Evolutionary conservation across 306 rosid genomes (phyloP), one percentile per base, ranked within the genome.

Genomic region (Ammopiptanthus mongolicus): DNA sequence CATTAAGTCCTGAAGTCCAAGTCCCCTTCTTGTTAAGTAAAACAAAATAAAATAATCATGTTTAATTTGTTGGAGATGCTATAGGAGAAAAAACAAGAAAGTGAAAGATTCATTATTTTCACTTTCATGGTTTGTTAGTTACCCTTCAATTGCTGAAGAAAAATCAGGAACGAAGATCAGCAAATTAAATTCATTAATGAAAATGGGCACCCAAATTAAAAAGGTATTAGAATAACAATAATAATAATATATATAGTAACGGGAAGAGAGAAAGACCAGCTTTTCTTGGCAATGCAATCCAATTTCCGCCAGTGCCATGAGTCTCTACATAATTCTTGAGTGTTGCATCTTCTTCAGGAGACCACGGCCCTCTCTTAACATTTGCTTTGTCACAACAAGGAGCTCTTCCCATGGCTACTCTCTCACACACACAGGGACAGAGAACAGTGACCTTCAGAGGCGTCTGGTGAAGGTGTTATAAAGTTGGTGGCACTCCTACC

Each of bases 281-380:
- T 91, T 89, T 93, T 71, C 55, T 70, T 6, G 98, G 98, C 74
- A 93, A 75, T 79, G 91, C 87, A 76, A 93, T 93, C 98, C 97
- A 93, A 64, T 85, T 93, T 55, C 93, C 93, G 28, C 64, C 91
- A 36, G 87, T 86, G 78, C 98, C 98, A 82, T 90, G 89, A 78
- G 81, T 69, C 58, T 86, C 63, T 0, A 93, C 11, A 60, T 87
- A 93, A 58, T n/a, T 57, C 78, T 67, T 93, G 84, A 93, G 98
- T 22, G 83, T 63, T 15, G 84, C 93, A 80, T 93, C 98, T 85
- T 93, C 98, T 56, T 93, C 96, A 8, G 96, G 93, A 65, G 98
- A 93, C 98, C 98, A 93, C 25, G 95, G 97, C 2, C 98, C 96
- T 85, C 83, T 89, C 87, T 91, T 93, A 34, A 93, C 98, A 14